These are phyloP conservation scores for Verticillium alfalfae DNA, from an alignment of 2,329 filamentous ascomycete species.

Conservation along the genomic window DNA sequence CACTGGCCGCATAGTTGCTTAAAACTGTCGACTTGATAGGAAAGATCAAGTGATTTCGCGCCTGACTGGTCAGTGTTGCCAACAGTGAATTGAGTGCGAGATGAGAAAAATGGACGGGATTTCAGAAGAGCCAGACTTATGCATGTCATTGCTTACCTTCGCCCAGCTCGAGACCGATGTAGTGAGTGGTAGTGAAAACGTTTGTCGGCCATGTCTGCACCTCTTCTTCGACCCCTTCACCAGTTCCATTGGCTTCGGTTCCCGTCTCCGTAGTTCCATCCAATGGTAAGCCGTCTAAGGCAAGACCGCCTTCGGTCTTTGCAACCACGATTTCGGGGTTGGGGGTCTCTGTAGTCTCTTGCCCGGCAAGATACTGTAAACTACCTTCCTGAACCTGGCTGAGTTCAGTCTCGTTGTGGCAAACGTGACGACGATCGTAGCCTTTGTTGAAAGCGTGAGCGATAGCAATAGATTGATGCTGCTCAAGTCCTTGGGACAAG, in stretches of 20 bases:
- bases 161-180: slow-evolving; percentile 79
- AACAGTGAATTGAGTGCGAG: background rate
- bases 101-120: background rate
- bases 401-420: slow-evolving; percentile 46
- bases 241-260: slow-evolving; percentile 12
- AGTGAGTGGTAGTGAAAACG: slow-evolving; percentile 87
- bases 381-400: slow-evolving; percentile 50
- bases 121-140: background rate
- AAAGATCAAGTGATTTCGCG: slow-evolving; percentile 68
- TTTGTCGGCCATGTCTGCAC: slow-evolving; percentile 19
- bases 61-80: slow-evolving; percentile 37
- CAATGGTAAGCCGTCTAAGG: slow-evolving; percentile 4
- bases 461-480: slow-evolving; percentile 71
- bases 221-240: slow-evolving; percentile 4
- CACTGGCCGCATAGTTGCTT: slow-evolving; percentile 74
- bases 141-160: slow-evolving; percentile 52
- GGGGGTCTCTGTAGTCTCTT: slow-evolving; percentile 2
- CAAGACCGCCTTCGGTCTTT: background rate
- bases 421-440: slow-evolving; percentile 76
- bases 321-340: slow-evolving; percentile 16
- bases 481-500: slow-evolving; percentile 79
- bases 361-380: slow-evolving; percentile 37
- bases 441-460: slow-evolving; percentile 92
- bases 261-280: slow-evolving; percentile 4
- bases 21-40: slow-evolving; percentile 80